Percentiles rank a stretch among this genome's conserved stretches.
Evolutionary conservation across 2,329 filamentous ascomycete genomes (phyloP).

Genomic region (Dissoconium aciculare): DNA sequence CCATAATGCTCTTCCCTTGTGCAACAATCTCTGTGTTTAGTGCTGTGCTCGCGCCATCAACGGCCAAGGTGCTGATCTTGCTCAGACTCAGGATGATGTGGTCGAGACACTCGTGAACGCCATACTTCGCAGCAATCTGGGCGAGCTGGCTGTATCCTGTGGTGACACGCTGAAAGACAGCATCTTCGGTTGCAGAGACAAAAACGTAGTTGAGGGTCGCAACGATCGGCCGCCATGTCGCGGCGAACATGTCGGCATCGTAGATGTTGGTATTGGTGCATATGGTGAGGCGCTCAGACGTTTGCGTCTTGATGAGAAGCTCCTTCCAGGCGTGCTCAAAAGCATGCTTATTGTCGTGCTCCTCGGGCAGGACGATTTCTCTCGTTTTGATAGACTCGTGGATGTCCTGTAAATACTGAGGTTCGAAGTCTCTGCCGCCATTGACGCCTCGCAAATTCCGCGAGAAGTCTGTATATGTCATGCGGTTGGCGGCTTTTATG

Average conservation of each 20-base stretch:
- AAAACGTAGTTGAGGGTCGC: constrained; percentile 96
- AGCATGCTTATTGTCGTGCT: constrained; percentile 90
- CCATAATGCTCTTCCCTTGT: constrained; percentile 80
- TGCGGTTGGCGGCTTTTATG: constrained; percentile 60
- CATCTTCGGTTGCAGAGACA: constrained; percentile 94
- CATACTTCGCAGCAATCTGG: constrained; percentile 74
- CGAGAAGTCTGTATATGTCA: constrained; percentile 70
- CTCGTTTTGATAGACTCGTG: constrained; percentile 83
- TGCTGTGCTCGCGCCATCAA: constrained; percentile 60
- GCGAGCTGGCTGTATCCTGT: constrained; percentile 94
- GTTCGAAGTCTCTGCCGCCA: constrained; percentile 65
- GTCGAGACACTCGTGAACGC: constrained; percentile 72
- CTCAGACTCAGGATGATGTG: constrained; percentile 83
- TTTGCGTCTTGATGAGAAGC: constrained; percentile 68
- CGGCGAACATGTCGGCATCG: constrained; percentile 93
- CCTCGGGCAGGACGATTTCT: constrained; percentile 92
- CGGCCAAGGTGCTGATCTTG: constrained; percentile 76
- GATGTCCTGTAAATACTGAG: constrained; percentile 70
- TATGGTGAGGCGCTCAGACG: constrained; percentile 55
- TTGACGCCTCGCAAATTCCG: constrained; percentile 87
- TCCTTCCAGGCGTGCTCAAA: constrained; percentile 98
- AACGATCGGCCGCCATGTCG: constrained; percentile 88
- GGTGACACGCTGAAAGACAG: constrained; percentile 85
- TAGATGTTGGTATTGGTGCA: constrained; percentile 78
- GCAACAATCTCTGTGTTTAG: constrained; percentile 94